These are phyloP conservation scores for Phyllosticta paracitricarpa DNA, from an alignment of 2,329 filamentous ascomycete genomes.

Conservation along the genomic window DNA sequence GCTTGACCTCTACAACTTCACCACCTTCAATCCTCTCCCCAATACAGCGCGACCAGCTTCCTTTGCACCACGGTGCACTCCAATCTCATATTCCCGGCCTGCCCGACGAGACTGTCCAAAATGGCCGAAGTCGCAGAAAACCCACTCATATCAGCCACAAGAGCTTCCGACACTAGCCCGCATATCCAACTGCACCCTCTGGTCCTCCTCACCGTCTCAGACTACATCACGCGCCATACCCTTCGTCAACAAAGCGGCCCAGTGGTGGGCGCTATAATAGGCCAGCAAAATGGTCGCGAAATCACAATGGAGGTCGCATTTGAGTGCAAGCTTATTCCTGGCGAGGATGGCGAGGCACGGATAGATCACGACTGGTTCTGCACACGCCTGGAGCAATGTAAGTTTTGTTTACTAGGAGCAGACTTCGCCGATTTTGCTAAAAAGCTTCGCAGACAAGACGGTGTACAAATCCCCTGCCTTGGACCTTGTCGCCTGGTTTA, in stretches of 20 bases:
- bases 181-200: slow-evolving; percentile 83
- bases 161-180: slow-evolving; percentile 58
- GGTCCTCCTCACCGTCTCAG: slow-evolving; percentile 90
- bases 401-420: slow-evolving; percentile 20
- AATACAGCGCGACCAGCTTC: neutral
- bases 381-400: slow-evolving; percentile 75
- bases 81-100: neutral
- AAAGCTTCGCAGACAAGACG: slow-evolving; percentile 57
- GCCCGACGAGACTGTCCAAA: slow-evolving; percentile 2
- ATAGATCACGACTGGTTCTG: slow-evolving; percentile 65
- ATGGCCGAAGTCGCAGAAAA: slow-evolving; percentile 30
- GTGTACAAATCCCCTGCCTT: slow-evolving; percentile 79
- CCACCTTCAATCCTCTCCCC: neutral
- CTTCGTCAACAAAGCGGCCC: slow-evolving; percentile 66
- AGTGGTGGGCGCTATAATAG: slow-evolving; percentile 77
- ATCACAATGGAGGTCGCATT: slow-evolving; percentile 91
- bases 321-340: slow-evolving; percentile 55
- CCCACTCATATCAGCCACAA: slow-evolving; percentile 34
- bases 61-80: neutral
- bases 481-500: slow-evolving; percentile 84
- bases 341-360: slow-evolving; percentile 45
- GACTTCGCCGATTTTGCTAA: slow-evolving; percentile 11
- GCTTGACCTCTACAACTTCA: neutral
- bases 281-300: slow-evolving; percentile 81
- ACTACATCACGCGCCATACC: slow-evolving; percentile 88